Conservation (phyloP, 768 basidiomycete genomes). For the Trametopsis cervina region DNA sequence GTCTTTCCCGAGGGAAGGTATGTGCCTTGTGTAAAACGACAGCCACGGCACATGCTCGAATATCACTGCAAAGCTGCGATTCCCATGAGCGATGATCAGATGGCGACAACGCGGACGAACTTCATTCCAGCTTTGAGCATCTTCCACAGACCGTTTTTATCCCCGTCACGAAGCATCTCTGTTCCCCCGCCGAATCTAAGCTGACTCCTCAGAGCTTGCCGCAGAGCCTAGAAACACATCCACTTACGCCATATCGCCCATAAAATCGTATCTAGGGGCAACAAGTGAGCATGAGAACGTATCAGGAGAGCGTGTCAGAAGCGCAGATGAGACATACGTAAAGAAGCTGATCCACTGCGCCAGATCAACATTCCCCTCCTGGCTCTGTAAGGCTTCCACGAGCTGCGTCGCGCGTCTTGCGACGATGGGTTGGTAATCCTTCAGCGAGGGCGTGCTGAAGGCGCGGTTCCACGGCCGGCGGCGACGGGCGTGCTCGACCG, state of each 20-base stretch:
- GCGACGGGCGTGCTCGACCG: slow-evolving; percentile 32
- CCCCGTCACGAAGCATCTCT: slow-evolving; percentile 19
- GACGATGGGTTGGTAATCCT: slow-evolving; percentile 35
- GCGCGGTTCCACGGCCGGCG: too few relatives aligned
- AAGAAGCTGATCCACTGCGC: slow-evolving; percentile 29
- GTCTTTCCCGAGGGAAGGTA: not conserved
- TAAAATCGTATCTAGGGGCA: too few relatives aligned
- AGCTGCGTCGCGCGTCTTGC: slow-evolving; percentile 19
- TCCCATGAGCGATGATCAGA: not conserved
- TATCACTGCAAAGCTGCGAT: not conserved
- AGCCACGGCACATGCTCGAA: slow-evolving; percentile 11
- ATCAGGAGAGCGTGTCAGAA: not conserved
- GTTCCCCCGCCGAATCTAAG: slow-evolving; percentile 23
- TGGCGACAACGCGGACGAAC: not conserved
- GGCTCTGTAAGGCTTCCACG: not conserved
- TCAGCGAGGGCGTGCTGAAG: slow-evolving; percentile 34
- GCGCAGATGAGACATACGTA: slow-evolving; percentile 23
- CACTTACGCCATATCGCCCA: slow-evolving; percentile 39
- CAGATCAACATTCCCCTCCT: slow-evolving; percentile 24
- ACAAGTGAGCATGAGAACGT: not conserved
- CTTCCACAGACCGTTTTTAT: slow-evolving; percentile 1
- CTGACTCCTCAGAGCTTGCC: not conserved
- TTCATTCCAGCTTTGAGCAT: not conserved
- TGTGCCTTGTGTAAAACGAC: not conserved
- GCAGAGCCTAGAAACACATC: not conserved